Base-by-base conservation (phyloP, 345 rosid genomes). In the Gossypium ekmanianum region DNA sequence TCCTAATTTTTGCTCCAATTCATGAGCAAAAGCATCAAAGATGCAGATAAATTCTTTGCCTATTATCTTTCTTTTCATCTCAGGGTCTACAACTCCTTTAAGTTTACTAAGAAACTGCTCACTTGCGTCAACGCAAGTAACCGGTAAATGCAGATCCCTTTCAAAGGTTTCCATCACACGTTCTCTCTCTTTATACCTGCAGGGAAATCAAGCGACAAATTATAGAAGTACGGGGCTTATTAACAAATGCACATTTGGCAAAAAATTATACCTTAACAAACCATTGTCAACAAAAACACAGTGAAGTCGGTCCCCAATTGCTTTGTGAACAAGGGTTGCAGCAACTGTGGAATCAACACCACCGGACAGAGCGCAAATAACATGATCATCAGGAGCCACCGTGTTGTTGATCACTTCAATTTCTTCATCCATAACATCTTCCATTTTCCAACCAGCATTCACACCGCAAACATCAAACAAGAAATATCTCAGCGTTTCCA, bases 281-380 rank as follows among this genome's bases (percentile, higher is more conserved):
- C 99, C 98, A 68, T 95, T 93, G 83, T 95, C 98, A 47, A 95
- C 99, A 75, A 95, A 92, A 83, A 91, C 80, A 80, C 99, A 95
- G 74, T 95, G 99, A 80, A 93, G 97, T 87, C 99, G 88, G 51
- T 89, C 86, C 26, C 98, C 97, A 78, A 95, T 95, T 47, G 99
- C 98, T 83, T 84, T 91, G 74, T 93, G 97, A 80, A 95, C 97
- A 83, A 95, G 97, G 76, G 97, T 90, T 17, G 98, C 99, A 0
- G 98, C 98, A 81, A 95, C 98, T 41, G 99, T 90, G 56, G 99
- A 95, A 87, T 95, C 99, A 45, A 95, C 99, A 58, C 99, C 98
- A 29, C 99, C 99, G 0, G 97, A 95, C 47, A 95, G 80, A 2
- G 98, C 99, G 77, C 99, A 95, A 13, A 95, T 95, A 76, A 90